These are phyloP conservation scores for Dysphania ambrosioides DNA, from an alignment of 148 eudicot genomes.

Conservation along the genomic window DNA sequence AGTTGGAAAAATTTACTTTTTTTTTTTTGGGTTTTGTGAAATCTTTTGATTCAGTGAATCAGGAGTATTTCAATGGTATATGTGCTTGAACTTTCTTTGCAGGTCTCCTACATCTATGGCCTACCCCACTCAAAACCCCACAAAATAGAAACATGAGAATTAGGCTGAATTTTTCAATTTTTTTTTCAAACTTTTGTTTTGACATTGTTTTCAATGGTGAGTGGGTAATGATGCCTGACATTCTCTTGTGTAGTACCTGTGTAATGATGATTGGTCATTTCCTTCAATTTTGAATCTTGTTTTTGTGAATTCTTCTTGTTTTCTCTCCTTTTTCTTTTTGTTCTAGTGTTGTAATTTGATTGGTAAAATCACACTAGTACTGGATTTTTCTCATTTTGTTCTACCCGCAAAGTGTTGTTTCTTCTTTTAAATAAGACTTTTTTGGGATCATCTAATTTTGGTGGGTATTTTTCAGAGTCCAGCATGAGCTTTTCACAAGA, in stretches of 20 bases:
- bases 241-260: constrained; percentile 4
- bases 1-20: neutral
- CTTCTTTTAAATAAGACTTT: neutral
- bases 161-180: neutral
- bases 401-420: neutral
- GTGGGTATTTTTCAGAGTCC: constrained; percentile 34
- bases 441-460: constrained; percentile 14
- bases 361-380: neutral
- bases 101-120: constrained; percentile 12
- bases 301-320: neutral
- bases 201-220: neutral
- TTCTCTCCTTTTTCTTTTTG: neutral
- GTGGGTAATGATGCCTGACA: constrained; percentile 11
- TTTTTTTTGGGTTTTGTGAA: constrained; percentile 18
- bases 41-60: constrained; percentile 26
- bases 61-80: constrained; percentile 21
- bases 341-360: constrained; percentile 13
- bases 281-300: constrained; percentile 7
- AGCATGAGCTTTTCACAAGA: constrained; percentile 59
- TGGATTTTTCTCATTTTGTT: neutral
- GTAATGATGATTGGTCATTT: constrained; percentile 13
- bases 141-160: neutral
- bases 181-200: neutral
- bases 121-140: constrained; percentile 28
- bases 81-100: constrained; percentile 19